Evolutionary conservation across 805 yeast species (phyloP), one percentile per base, ranked within the genome.

Genomic region (Candida mattraensis): DNA sequence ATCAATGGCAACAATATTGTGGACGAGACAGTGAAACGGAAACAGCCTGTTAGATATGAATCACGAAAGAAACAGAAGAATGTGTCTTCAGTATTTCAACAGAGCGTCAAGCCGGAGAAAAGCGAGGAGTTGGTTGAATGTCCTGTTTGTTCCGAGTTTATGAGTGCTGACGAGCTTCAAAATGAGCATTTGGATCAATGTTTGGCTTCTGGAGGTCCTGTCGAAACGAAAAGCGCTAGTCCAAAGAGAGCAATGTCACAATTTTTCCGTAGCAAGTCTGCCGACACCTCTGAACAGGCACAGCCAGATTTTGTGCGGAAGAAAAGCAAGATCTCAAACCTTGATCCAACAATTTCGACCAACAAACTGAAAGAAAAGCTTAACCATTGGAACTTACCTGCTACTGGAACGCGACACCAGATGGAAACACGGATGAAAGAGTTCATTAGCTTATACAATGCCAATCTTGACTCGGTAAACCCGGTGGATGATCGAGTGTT

Each of bases 361-460:
- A 58, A 78, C 3, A 78, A 79, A 48, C 61, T 88, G 9, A 79
- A 79, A 46, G 78, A 75, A 29, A 79, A 78, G 52, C 62, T 89
- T 11, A 33, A 66, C 2, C 67, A 72, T 6, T 54, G 76, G 15
- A 75, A 76, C 10, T 57, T 89, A 5, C 74, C 88, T 0, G 67
- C 77, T 0, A 58, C 55, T 7, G 98, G 97, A 0, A 60, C 81
- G 1, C 67, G 86, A 41, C 61, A 61, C 11, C 80, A 76, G 44
- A 51, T 88, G 48, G 89, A 85, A 42, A 61, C 72, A 13, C 62
- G 98, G 25, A 84, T 84, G 53, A 80, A 77, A 43, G 91, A 88
- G 46, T 89, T 79, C 64, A 77, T 83, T 37, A 76, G 80, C 20
- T 53, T 87, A 8, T 83, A 81, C 78, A 89, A 89, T 53, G 80